phyloP scores from a whole-genome alignment of 2,329 filamentous ascomycete genomes.

The Colletotrichum agaves region DNA sequence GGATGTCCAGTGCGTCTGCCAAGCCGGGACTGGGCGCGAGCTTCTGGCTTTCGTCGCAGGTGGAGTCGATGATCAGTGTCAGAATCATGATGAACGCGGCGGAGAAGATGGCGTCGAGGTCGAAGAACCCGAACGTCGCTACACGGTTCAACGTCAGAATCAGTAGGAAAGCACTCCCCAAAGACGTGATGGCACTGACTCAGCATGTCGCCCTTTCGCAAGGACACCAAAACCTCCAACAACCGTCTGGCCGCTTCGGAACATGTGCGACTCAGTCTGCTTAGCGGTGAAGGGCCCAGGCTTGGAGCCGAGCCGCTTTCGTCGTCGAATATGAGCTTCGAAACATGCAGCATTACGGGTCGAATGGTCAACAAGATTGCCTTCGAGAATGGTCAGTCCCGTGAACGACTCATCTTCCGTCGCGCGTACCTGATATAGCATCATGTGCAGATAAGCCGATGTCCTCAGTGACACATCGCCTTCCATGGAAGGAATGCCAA shows the following conservation, averaged over 20 bases:
- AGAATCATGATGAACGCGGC: conserved; percentile 31
- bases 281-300: conserved; percentile 5
- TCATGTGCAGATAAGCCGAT: conserved; percentile 46
- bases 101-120: no score
- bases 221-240: conserved; percentile 31
- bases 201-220: conserved; percentile 45
- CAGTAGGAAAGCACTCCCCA: not conserved
- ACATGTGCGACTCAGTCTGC: conserved; percentile 24
- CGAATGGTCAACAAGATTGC: conserved; percentile 39
- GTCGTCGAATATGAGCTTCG: conserved; percentile 27
- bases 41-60: conserved; percentile 41
- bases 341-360: conserved; percentile 32
- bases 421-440: conserved; percentile 45
- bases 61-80: conserved; percentile 39
- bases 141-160: no score
- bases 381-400: not conserved
- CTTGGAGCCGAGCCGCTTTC: not conserved
- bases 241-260: conserved; percentile 31
- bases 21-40: conserved; percentile 43
- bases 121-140: no score
- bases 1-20: conserved; percentile 42
- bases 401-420: not conserved
- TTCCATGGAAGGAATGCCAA: conserved; percentile 25
- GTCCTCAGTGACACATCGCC: conserved; percentile 45
- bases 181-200: conserved; percentile 27